A percentile compares a stretch with the other conserved stretches of the same genome.
Conservation (phyloP, 2,329 filamentous ascomycete genomes). For the Cladosporium sp. region DNA sequence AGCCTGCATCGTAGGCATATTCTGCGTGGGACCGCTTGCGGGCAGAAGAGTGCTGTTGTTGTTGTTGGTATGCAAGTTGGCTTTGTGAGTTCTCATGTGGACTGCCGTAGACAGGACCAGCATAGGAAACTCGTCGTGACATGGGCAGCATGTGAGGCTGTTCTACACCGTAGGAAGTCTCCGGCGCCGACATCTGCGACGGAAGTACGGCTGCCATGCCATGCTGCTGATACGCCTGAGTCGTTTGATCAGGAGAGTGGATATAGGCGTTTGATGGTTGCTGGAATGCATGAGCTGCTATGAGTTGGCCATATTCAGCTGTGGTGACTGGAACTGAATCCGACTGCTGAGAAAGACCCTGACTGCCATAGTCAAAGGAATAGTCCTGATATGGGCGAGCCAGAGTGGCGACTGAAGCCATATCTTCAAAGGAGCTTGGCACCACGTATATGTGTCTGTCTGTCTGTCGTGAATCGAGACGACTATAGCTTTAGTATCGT, state of each 20-base stretch:
- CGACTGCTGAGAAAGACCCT: constrained; percentile 40
- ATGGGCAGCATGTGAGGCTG: constrained; percentile 25
- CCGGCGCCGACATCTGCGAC: constrained; percentile 25
- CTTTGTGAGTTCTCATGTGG: constrained; percentile 11
- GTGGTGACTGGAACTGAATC: constrained; percentile 15
- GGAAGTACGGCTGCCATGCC: constrained; percentile 23
- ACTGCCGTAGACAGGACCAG: constrained; percentile 5
- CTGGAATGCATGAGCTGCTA: constrained; percentile 24
- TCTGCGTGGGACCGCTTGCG: constrained; percentile 44
- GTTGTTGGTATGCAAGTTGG: constrained; percentile 10
- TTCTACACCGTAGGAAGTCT: constrained; percentile 25
- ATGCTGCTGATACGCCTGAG: constrained; percentile 25
- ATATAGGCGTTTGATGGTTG: constrained; percentile 12
- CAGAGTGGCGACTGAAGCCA: constrained; percentile 39
- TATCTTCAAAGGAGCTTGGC: neutral
- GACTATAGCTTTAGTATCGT: constrained; percentile 11
- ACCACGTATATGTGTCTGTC: neutral
- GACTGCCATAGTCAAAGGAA: constrained; percentile 43
- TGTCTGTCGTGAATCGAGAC: constrained; percentile 4
- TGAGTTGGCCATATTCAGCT: constrained; percentile 21
- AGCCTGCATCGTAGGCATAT: constrained; percentile 34
- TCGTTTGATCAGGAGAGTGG: constrained; percentile 11
- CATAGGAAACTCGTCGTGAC: constrained; percentile 7
- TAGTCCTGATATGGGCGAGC: constrained; percentile 44
- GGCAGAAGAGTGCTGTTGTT: constrained; percentile 5